phyloP scores from a whole-genome alignment of 257 asterid genomes.

The Verbascum thapsus region DNA sequence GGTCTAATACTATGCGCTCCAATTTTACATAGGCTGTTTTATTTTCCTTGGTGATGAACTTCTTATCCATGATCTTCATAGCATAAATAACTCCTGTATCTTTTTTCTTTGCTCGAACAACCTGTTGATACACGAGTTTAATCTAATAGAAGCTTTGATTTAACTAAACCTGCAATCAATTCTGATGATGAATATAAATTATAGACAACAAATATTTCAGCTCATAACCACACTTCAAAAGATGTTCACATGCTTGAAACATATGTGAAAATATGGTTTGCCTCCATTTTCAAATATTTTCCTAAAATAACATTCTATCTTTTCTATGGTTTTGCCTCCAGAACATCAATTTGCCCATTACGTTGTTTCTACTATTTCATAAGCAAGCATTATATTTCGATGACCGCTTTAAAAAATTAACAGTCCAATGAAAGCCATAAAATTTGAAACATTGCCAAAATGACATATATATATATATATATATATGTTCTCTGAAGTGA shows the following conservation, averaged over 20 bases:
- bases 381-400: slow-evolving; percentile 13
- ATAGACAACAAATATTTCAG: background rate
- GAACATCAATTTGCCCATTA: slow-evolving; percentile 1
- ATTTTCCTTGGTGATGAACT: slow-evolving; percentile 95
- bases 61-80: slow-evolving; percentile 97
- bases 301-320: background rate
- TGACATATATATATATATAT: background rate
- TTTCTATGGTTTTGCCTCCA: background rate
- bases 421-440: background rate
- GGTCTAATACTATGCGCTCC: slow-evolving; percentile 98
- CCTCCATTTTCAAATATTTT: background rate
- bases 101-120: slow-evolving; percentile 94
- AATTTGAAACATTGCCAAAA: background rate
- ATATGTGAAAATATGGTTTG: too few species aligned
- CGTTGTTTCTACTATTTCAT: background rate
- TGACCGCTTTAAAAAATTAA: background rate
- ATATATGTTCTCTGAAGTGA: background rate
- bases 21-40: slow-evolving; percentile 96
- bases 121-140: slow-evolving; percentile 49
- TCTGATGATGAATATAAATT: background rate
- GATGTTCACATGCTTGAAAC: background rate
- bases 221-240: background rate
- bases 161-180: slow-evolving; percentile 1
- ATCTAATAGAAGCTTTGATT: slow-evolving; percentile 14
- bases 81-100: slow-evolving; percentile 86